phyloP scores from a whole-genome alignment of 2,329 filamentous ascomycete species.

The Seiridium cupressi region DNA sequence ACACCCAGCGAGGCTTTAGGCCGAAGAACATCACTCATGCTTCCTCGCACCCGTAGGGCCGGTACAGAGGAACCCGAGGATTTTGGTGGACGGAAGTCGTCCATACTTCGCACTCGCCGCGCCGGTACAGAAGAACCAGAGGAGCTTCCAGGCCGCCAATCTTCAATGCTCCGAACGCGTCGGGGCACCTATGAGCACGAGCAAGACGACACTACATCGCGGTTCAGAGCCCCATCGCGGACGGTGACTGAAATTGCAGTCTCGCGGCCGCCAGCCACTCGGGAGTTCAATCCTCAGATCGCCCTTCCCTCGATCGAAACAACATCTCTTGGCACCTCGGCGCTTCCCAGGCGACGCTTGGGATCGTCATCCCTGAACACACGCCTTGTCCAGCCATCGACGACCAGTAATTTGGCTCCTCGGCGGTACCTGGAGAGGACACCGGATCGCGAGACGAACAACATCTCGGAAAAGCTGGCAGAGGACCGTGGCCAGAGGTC shows the following conservation, averaged over 20 bases:
- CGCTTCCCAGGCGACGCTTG: slow-evolving; percentile 53
- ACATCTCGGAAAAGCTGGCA: slow-evolving; percentile 31
- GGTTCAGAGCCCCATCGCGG: slow-evolving; percentile 56
- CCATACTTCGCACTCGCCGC: slow-evolving; percentile 41
- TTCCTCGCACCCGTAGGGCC: slow-evolving; percentile 43
- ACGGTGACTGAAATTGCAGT: slow-evolving; percentile 54
- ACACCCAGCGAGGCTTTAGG: slow-evolving; percentile 38
- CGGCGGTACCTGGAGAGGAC: slow-evolving; percentile 50
- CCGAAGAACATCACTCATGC: slow-evolving; percentile 54
- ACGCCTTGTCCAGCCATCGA: slow-evolving; percentile 40
- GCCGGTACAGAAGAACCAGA: slow-evolving; percentile 47
- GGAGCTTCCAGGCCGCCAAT: slow-evolving; percentile 36
- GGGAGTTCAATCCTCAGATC: slow-evolving; percentile 39
- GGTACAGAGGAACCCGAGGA: slow-evolving; percentile 51
- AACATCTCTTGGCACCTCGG: slow-evolving; percentile 38
- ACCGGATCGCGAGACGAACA: slow-evolving; percentile 38
- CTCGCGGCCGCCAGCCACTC: slow-evolving; percentile 28
- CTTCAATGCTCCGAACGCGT: slow-evolving; percentile 43
- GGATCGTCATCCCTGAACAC: slow-evolving; percentile 47
- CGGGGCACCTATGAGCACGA: slow-evolving; percentile 46
- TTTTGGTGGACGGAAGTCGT: slow-evolving; percentile 40
- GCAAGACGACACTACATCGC: slow-evolving; percentile 40
- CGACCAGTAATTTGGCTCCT: slow-evolving; percentile 30
- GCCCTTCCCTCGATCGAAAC: slow-evolving; percentile 31
- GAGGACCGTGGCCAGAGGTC: slow-evolving; percentile 44